Evolutionary conservation across 352 stramenopile genomes (phyloP), one percentile per base, ranked within the genome.

Genomic region (Phytophthora fragariaefolia): DNA sequence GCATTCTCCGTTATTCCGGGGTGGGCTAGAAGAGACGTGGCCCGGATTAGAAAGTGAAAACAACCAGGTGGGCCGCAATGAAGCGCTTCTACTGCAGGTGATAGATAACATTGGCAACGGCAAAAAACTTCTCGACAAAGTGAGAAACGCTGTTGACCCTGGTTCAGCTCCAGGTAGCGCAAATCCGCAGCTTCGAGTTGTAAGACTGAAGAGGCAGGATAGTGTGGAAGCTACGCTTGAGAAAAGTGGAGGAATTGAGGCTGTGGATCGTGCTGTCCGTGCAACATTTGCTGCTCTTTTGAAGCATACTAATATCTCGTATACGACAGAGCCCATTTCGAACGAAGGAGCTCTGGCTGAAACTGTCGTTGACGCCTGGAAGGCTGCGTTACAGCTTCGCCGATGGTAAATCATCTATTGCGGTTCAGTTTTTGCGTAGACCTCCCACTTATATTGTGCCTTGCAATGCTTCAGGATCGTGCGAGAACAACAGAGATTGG

Each of bases 401-500:
- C 82, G 87, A 54, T 96, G 89, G 88, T 95, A 82, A 32, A 55
- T 69, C 6, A 15, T 48, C 45, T 32, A 9, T 32, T 51, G 13
- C 30, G 13, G 23, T 12, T 12, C 12, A 36, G 30, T n/a, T n/a
- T n/a, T 12, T 36, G 12, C 30, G 30, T 6, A 6, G 6, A 36
- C 7, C 23, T 22, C 45, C n/a, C 22, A 13, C 6, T 7, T 18
- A 32, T 5, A 32, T 13, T 30, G 7, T 27, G 30, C 48, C 4
- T 57, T 53, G 10, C 20, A 34, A 53, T 55, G 17, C 38, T 38
- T 50, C 66, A 94, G 87, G 88, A 95, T 96, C 66, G 89, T 96
- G 20, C 73, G 87, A 54, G 89, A 96, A 55, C 89, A 96, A 43
- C 89, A 96, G 52, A 96, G 95, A 43, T 57, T 93, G 18, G 89